Evolutionary conservation across 2,329 filamentous ascomycete genomes (phyloP).

Genomic region (Boeremia exigua): DNA sequence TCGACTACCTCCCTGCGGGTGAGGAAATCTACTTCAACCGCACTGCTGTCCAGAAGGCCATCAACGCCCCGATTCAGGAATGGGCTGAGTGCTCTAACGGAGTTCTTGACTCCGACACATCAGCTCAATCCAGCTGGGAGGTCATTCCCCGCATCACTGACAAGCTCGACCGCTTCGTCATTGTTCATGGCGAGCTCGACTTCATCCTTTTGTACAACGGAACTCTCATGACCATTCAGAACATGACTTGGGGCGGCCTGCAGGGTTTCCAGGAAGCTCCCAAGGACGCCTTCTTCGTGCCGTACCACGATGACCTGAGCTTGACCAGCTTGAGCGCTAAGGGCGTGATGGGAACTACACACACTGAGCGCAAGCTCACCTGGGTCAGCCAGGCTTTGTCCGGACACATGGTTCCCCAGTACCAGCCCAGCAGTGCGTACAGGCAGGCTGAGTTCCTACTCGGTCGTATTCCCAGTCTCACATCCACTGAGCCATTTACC

Average conservation of each 20-base stretch:
- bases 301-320: conserved; percentile 61
- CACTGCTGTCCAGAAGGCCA: conserved; percentile 70
- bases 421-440: conserved; percentile 71
- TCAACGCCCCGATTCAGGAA: conserved; percentile 65
- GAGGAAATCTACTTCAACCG: conserved; percentile 75
- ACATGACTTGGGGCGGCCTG: conserved; percentile 78
- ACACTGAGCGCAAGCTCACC: conserved; percentile 78
- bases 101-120: conserved; percentile 59
- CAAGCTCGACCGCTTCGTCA: conserved; percentile 70
- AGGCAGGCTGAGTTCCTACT: conserved; percentile 77
- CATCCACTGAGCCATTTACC: conserved; percentile 41
- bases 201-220: conserved; percentile 72
- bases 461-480: conserved; percentile 68
- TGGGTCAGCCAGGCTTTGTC: conserved; percentile 68
- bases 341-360: conserved; percentile 72
- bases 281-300: conserved; percentile 70
- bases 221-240: conserved; percentile 74
- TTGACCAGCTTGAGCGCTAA: conserved; percentile 61
- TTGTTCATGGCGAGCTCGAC: conserved; percentile 75
- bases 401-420: conserved; percentile 74
- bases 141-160: conserved; percentile 76
- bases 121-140: conserved; percentile 60
- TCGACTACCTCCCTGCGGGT: conserved; percentile 63
- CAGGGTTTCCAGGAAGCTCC: conserved; percentile 72
- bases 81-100: conserved; percentile 65